These are phyloP conservation scores for Suillus sp. DNA, from an alignment of 768 basidiomycete species.

Conservation along the genomic window DNA sequence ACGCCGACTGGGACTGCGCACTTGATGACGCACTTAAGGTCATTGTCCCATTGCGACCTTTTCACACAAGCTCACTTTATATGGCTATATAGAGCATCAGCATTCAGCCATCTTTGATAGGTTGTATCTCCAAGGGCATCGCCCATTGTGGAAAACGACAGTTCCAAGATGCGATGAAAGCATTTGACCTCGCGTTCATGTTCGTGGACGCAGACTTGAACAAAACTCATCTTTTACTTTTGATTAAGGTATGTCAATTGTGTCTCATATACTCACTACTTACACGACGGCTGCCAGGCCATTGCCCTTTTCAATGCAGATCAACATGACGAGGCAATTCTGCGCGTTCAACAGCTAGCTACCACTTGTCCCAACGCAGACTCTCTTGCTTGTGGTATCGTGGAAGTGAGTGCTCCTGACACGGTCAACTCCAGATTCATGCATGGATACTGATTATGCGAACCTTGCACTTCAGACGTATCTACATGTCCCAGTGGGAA, in stretches of 20 bases:
- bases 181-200: not conserved
- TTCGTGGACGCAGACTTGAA: not conserved
- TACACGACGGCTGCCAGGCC: not conserved
- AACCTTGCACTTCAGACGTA: not conserved
- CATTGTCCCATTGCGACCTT: not conserved
- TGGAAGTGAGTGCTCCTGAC: not conserved
- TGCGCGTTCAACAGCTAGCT: not conserved
- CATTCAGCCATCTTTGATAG: not conserved
- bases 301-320: not conserved
- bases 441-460: not conserved
- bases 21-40: not conserved
- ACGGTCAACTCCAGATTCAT: not conserved
- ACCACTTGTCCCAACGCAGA: not conserved
- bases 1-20: not conserved
- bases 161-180: not conserved
- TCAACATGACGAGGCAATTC: not conserved
- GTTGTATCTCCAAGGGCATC: not conserved
- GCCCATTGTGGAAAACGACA: not conserved
- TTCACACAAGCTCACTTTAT: not conserved
- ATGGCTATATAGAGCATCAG: not conserved
- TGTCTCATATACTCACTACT: not conserved
- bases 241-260: not conserved
- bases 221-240: not conserved
- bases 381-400: not conserved
- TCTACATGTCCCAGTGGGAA: not conserved